Percentiles rank a stretch among this genome's conserved stretches.
Evolutionary conservation across 768 basidiomycete species (phyloP).

Genomic region (Lactifluus pinguis): DNA sequence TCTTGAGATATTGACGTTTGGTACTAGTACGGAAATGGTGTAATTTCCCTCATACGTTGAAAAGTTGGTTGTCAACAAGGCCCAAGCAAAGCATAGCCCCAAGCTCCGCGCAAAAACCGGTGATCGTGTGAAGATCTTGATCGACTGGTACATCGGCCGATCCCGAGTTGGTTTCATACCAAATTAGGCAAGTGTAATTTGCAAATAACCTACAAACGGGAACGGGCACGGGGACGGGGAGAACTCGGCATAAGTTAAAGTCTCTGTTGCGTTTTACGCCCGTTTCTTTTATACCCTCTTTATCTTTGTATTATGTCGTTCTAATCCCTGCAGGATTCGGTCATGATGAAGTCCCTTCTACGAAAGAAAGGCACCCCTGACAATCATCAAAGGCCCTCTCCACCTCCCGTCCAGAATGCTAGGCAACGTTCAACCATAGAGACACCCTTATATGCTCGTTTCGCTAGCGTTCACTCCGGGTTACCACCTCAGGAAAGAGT

Average conservation of each 20-base stretch:
- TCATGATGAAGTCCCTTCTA: constrained; percentile 19
- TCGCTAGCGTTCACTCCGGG: constrained; percentile 17
- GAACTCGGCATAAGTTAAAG: too few relatives aligned
- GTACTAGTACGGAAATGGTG: too few relatives aligned
- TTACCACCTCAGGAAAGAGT: constrained; percentile 4
- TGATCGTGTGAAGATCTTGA: too few relatives aligned
- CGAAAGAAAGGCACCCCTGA: constrained; percentile 11
- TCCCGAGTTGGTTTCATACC: not conserved
- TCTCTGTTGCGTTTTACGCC: not conserved
- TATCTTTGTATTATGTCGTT: not conserved
- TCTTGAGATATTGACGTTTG: too few relatives aligned
- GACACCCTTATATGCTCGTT: constrained; percentile 25
- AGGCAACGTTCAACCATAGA: constrained; percentile 2
- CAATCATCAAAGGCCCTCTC: not conserved
- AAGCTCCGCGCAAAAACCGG: too few relatives aligned
- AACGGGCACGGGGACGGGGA: too few relatives aligned
- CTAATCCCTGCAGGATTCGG: not conserved
- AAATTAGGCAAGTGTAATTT: not conserved
- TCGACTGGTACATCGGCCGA: too few relatives aligned
- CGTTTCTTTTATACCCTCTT: constrained; percentile 3
- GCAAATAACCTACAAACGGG: not conserved
- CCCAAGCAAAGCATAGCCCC: too few relatives aligned
- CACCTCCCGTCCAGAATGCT: not conserved
- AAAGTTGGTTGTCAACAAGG: too few relatives aligned
- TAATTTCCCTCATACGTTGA: too few relatives aligned